phyloP scores from a whole-genome alignment of 2,329 filamentous ascomycete genomes.

The Trichothecium roseum region DNA sequence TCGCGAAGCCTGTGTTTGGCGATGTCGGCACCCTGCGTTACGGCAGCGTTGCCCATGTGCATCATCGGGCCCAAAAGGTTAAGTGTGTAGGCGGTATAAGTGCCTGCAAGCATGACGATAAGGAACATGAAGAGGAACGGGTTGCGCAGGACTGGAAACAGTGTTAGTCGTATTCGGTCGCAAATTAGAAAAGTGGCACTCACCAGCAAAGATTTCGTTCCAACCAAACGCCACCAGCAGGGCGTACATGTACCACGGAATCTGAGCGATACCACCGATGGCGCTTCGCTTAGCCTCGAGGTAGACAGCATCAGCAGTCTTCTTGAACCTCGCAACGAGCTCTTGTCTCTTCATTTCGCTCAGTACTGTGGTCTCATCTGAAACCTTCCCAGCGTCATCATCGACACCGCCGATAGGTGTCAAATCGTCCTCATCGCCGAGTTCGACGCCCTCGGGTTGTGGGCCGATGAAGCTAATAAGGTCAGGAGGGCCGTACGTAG shows the following conservation, averaged over 20 bases:
- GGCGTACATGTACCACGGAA: constrained; percentile 91
- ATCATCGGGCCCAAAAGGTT: constrained; percentile 95
- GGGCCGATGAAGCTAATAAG: constrained; percentile 74
- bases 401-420: constrained; percentile 86
- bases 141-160: constrained; percentile 69
- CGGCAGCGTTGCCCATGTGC: constrained; percentile 87
- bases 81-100: constrained; percentile 84
- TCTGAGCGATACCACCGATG: constrained; percentile 87
- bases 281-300: constrained; percentile 96
- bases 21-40: constrained; percentile 76
- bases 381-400: constrained; percentile 86
- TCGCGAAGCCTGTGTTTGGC: constrained; percentile 85
- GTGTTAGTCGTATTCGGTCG: constrained; percentile 1
- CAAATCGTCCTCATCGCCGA: constrained; percentile 84
- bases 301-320: constrained; percentile 94
- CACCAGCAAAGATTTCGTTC: constrained; percentile 95
- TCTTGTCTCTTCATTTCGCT: constrained; percentile 85
- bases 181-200: constrained; percentile 20
- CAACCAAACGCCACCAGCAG: constrained; percentile 86
- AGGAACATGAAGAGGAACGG: constrained; percentile 87
- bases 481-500: constrained; percentile 68
- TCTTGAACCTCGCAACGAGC: constrained; percentile 90
- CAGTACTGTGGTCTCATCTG: constrained; percentile 94
- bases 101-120: constrained; percentile 62
- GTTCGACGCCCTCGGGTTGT: constrained; percentile 62